Evolutionary conservation across 2,329 filamentous ascomycete species (phyloP).

Genomic region (Leptoxyphium fumago): DNA sequence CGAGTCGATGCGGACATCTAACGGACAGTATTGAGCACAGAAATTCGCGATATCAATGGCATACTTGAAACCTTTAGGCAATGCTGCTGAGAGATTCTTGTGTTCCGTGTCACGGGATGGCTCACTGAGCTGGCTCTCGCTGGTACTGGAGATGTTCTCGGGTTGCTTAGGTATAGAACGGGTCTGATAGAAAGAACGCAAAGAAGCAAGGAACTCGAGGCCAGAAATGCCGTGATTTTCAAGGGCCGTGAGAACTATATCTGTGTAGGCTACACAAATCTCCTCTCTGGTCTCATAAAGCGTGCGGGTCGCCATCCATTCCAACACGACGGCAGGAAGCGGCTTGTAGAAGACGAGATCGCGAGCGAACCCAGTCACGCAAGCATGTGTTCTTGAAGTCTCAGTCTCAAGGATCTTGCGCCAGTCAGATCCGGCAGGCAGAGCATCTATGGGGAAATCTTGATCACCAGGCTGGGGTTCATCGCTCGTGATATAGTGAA

Average conservation of each 20-base stretch:
- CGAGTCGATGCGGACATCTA: background rate
- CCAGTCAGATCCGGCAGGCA: conserved; percentile 21
- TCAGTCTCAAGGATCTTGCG: conserved; percentile 18
- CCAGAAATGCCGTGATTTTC: background rate
- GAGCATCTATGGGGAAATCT: conserved; percentile 14
- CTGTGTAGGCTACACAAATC: conserved; percentile 22
- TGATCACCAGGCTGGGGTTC: conserved; percentile 4
- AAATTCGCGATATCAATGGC: background rate
- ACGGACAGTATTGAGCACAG: background rate
- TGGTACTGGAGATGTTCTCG: background rate
- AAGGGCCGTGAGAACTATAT: conserved; percentile 9
- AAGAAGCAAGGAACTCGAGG: background rate
- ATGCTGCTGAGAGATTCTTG: background rate
- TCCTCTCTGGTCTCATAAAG: conserved; percentile 17
- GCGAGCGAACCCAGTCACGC: conserved; percentile 26
- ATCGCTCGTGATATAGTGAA: conserved; percentile 40
- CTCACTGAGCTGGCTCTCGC: background rate
- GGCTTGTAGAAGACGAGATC: conserved; percentile 22
- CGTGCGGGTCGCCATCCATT: conserved; percentile 29
- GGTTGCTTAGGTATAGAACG: background rate
- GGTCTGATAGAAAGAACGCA: background rate
- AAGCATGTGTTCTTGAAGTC: conserved; percentile 23
- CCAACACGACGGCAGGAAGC: conserved; percentile 24
- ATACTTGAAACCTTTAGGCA: background rate
- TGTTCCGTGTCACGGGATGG: background rate